Conservation (phyloP, 2,329 filamentous ascomycete species). For the Fusarium multiceps region DNA sequence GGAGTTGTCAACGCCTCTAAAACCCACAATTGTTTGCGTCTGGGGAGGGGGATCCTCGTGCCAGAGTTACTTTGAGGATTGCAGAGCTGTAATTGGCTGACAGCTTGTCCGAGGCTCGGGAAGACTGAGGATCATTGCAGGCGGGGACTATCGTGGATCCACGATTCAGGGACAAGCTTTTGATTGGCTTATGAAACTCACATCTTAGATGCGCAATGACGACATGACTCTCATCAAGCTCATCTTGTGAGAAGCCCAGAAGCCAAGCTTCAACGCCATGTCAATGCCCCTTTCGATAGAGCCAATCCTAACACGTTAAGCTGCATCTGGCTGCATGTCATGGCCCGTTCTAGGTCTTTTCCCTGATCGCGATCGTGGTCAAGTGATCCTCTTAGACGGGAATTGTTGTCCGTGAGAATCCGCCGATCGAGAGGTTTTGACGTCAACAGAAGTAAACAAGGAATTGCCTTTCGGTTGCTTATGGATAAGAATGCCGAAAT, state of each 20-base stretch:
- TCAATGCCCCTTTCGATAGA: conserved; percentile 16
- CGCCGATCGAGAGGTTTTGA: conserved; percentile 38
- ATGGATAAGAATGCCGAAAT: conserved; percentile 4
- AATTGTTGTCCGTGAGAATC: conserved; percentile 20
- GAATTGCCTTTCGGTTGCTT: conserved; percentile 6
- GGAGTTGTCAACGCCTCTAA: conserved; percentile 15
- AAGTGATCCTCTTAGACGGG: conserved; percentile 20
- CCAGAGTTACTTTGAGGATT: not conserved
- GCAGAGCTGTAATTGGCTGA: conserved; percentile 19
- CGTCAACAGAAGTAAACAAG: conserved; percentile 25
- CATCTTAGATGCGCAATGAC: conserved; percentile 35
- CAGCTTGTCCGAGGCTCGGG: conserved; percentile 20
- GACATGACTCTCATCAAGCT: conserved; percentile 37
- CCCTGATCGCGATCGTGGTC: conserved; percentile 38
- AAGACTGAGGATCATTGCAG: conserved; percentile 37
- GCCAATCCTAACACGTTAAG: conserved; percentile 30
- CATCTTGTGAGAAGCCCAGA: conserved; percentile 8
- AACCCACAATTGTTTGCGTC: conserved; percentile 25
- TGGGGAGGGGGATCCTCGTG: conserved; percentile 15
- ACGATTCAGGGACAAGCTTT: conserved; percentile 5
- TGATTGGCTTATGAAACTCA: conserved; percentile 22
- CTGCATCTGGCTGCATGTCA: conserved; percentile 21
- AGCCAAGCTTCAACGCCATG: conserved; percentile 7
- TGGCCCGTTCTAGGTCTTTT: conserved; percentile 25
- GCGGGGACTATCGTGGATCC: conserved; percentile 12